These are phyloP conservation scores for Phtheirospermum japonicum DNA, from an alignment of 257 asterid species.

Conservation along the genomic window DNA sequence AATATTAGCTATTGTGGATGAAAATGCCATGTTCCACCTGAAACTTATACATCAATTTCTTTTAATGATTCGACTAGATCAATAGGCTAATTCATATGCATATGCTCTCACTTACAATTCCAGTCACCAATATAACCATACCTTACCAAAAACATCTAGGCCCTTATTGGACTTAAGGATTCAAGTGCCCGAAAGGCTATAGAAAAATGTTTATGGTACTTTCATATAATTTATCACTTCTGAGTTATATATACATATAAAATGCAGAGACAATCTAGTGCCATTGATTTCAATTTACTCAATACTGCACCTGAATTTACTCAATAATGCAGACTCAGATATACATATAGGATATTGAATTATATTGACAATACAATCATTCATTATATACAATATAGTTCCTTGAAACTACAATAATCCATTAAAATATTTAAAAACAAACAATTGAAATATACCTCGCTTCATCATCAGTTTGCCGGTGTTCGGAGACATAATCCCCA, in stretches of 20 bases:
- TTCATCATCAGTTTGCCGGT: conserved; percentile 53
- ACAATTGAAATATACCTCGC: conserved; percentile 46
- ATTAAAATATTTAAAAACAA: not conserved
- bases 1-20: not conserved
- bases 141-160: not conserved
- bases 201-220: not conserved
- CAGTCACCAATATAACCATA: conserved; percentile 14
- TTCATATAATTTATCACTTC: not conserved
- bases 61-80: not conserved
- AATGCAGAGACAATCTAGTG: too few species aligned
- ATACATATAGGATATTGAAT: not conserved
- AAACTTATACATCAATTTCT: not conserved
- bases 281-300: not conserved
- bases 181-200: not conserved
- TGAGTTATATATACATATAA: too few species aligned
- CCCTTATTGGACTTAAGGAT: not conserved
- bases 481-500: conserved; percentile 47
- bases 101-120: conserved; percentile 3
- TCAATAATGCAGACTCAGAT: not conserved
- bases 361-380: not conserved
- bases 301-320: not conserved
- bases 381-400: not conserved
- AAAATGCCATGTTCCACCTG: conserved; percentile 1
- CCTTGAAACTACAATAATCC: conserved; percentile 5
- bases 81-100: not conserved